A percentile compares a stretch with the other conserved stretches of the same genome.
These are phyloP conservation scores for Hibiscus mutabilis DNA, from an alignment of 345 rosid genomes.

Conservation along the genomic window DNA sequence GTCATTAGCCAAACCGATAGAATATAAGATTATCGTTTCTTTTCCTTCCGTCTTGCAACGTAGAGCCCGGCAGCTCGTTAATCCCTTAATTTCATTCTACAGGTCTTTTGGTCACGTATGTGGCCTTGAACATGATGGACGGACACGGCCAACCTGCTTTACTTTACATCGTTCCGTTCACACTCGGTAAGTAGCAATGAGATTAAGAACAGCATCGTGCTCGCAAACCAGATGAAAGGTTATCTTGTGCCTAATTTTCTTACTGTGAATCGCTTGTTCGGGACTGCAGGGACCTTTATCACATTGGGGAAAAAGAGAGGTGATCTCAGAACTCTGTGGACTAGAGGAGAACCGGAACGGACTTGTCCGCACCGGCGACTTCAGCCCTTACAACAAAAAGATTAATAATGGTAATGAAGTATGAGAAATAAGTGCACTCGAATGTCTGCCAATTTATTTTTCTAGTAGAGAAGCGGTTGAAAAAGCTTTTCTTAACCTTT, in stretches of 20 bases:
- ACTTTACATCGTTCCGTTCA: slow-evolving; percentile 91
- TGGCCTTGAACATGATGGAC: slow-evolving; percentile 87
- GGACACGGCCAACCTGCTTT: slow-evolving; percentile 95
- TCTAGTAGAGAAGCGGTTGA: background rate
- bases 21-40: background rate
- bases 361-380: slow-evolving; percentile 65
- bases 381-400: slow-evolving; percentile 22
- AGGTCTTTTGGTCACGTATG: slow-evolving; percentile 92
- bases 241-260: background rate
- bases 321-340: slow-evolving; percentile 70
- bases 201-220: background rate
- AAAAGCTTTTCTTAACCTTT: background rate
- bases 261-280: background rate
- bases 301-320: slow-evolving; percentile 74
- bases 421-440: background rate
- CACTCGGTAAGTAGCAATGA: slow-evolving; percentile 52
- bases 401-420: background rate
- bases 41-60: background rate
- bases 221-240: too few species aligned
- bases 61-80: too few species aligned
- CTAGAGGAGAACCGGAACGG: slow-evolving; percentile 69
- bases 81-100: background rate
- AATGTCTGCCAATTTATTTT: background rate
- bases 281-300: slow-evolving; percentile 60
- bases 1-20: background rate